Base-by-base conservation (phyloP, 139 green algal species). In the Desmodesmus armatus region DNA sequence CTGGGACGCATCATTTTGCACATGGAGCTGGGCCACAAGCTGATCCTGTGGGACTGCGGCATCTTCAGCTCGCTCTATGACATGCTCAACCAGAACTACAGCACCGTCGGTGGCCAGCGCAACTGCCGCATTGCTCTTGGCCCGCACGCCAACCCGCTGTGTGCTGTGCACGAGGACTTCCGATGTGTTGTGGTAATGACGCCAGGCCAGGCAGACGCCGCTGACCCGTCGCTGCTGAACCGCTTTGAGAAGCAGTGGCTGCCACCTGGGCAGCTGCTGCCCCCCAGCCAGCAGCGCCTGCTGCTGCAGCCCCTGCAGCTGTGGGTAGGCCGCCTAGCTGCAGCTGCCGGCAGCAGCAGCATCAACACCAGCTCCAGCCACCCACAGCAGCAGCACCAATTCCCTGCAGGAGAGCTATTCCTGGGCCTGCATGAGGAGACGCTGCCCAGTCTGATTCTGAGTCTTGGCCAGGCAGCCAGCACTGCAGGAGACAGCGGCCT, bases 81-180 rank as follows among this genome's bases (percentile, higher is more conserved):
- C 74, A 76, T 90, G 73, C 87, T 90, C 19, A 90, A 90, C 82
- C 87, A 87, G 44, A 67, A 90, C 77, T 90, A 90, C 73, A 40
- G 73, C 11, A 19, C 82, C 7, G 82, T 90, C 2, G 82, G 69
- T 5, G 82, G 82, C 29, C 58, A 44, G 15, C 66, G 74, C 73
- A 74, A 90, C 70, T 88, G 87, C 74, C 85, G 79, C 44, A 65
- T 89, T 2, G 85, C 85, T 5, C 71, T 89, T 29, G 85, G 85
- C 11, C 58, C 85, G 5, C 53, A 84, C 71, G 78, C 66, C 72
- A 87, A 87, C 37, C 85, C 85, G 35, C 72, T 90, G 82, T 90
- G 87, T 51, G 29, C 44, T 21, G 87, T 90, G 69, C 82, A 88
- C 53, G 58, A 66, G 3, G 27, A 71, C 69, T 90, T 90, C 75